Evolutionary conservation across 2,329 filamentous ascomycete genomes (phyloP), one percentile per base, ranked within the genome.

Genomic region (Cadophora sp.): DNA sequence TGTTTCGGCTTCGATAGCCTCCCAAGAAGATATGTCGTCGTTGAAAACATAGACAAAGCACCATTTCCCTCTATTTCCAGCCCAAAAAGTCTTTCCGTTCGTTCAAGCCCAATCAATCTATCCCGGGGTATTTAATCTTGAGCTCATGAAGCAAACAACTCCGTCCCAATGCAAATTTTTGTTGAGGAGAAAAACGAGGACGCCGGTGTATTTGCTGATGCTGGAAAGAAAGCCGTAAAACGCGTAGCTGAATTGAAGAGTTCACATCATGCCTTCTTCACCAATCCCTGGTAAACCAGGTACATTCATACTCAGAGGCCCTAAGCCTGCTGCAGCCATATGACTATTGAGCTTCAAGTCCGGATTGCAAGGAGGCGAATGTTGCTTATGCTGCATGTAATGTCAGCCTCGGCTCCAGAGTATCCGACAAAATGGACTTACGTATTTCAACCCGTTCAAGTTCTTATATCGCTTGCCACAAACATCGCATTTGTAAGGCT

Each of bases 401-500:
- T 69, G 76, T 85, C 74, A 84, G 80, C 68, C 58, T 58, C 67
- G 34, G 55, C 61, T 53, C 46, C 11, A 55, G 19, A 40, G 67
- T 40, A 58, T 1, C 50, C 22, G n/a, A 27, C 7, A 48, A 50
- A 55, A 43, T 43, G 46, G 46, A 82, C 88, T 81, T 81, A 91
- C 88, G 78, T 99, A 99, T 89, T 99, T 99, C 71, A 99, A 87
- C 7, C 96, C 96, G 80, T 99, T 99, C 69, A 99, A 81, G 78
- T 99, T 99, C 89, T 99, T 99, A 83, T 99, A 99, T 63, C 96
- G 92, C 84, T 99, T 99, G 76, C 95, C 94, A 78, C 96, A 99
- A 12, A 94, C 91, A 73, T 98, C 94, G 80, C 96, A 99, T 77
- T 94, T 94, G 79, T 98, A 98, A 2, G 96, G 96, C 83, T 99